Conservation (phyloP, 306 rosid species). For the Clitoria ternatea region DNA sequence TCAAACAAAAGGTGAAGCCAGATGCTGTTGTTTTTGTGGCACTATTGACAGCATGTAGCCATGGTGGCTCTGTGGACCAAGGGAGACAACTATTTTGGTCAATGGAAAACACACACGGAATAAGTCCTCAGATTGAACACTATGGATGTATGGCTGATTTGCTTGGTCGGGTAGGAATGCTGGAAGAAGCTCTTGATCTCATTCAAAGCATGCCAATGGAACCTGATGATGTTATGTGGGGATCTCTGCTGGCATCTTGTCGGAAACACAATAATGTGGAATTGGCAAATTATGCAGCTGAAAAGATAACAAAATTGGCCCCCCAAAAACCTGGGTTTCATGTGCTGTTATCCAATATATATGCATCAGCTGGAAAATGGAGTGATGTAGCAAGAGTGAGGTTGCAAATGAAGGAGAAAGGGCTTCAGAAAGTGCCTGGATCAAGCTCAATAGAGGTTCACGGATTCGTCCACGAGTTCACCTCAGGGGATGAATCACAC, state of each 20-base stretch:
- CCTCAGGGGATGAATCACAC: slow-evolving; percentile 59
- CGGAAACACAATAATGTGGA: slow-evolving; percentile 52
- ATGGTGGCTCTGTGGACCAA: slow-evolving; percentile 58
- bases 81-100: slow-evolving; percentile 51
- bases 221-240: slow-evolving; percentile 74
- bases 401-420: slow-evolving; percentile 58
- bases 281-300: slow-evolving; percentile 60
- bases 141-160: slow-evolving; percentile 87
- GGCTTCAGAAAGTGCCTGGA: slow-evolving; percentile 60
- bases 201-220: slow-evolving; percentile 70
- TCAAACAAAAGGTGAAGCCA: slow-evolving; percentile 52
- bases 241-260: slow-evolving; percentile 74
- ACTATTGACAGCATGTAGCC: slow-evolving; percentile 67
- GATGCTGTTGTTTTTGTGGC: slow-evolving; percentile 68
- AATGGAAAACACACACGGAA: slow-evolving; percentile 47
- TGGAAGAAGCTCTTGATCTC: slow-evolving; percentile 63
- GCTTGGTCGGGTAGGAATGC: slow-evolving; percentile 61
- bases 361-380: slow-evolving; percentile 80
- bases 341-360: slow-evolving; percentile 68
- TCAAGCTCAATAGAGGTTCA: slow-evolving; percentile 57
- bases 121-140: slow-evolving; percentile 58
- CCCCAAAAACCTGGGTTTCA: slow-evolving; percentile 53
- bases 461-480: slow-evolving; percentile 68
- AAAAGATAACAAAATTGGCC: slow-evolving; percentile 40
- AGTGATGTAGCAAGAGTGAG: slow-evolving; percentile 78